phyloP scores from a whole-genome alignment of 2,329 filamentous ascomycete genomes.

The Colletotrichum sp. region DNA sequence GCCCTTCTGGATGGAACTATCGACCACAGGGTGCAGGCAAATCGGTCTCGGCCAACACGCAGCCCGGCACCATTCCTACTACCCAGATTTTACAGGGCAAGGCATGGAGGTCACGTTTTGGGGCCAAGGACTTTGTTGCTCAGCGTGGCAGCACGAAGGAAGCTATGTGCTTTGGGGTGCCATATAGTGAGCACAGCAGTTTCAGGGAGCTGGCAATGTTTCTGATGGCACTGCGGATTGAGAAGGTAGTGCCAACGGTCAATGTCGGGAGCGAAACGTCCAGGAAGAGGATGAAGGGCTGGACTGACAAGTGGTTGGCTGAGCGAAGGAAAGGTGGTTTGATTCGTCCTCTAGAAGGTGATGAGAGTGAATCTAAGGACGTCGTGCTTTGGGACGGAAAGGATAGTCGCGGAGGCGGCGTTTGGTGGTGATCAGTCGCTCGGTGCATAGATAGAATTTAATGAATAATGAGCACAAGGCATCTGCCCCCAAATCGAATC shows the following conservation, averaged over 20 bases:
- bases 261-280: constrained; percentile 71
- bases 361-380: constrained; percentile 33
- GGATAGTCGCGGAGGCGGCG: constrained; percentile 39
- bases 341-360: constrained; percentile 48
- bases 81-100: constrained; percentile 59
- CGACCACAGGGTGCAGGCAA: constrained; percentile 63
- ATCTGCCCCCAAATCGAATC: background rate
- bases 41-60: constrained; percentile 58
- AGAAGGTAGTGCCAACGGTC: constrained; percentile 91
- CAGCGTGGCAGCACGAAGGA: constrained; percentile 85
- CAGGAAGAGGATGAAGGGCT: constrained; percentile 66
- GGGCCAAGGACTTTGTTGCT: constrained; percentile 73
- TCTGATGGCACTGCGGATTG: constrained; percentile 84
- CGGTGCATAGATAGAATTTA: background rate
- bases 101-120: constrained; percentile 79
- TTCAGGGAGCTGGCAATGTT: constrained; percentile 96
- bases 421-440: constrained; percentile 39
- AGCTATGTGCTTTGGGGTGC: constrained; percentile 89
- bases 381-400: constrained; percentile 43
- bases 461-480: background rate
- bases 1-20: constrained; percentile 95
- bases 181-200: constrained; percentile 94
- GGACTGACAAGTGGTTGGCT: constrained; percentile 67
- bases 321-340: constrained; percentile 63
- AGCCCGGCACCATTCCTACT: constrained; percentile 55